Percentiles rank a stretch among this genome's conserved stretches.
Conservation (phyloP, 2,329 filamentous ascomycete species). For the Pseudogymnoascus pannorum region DNA sequence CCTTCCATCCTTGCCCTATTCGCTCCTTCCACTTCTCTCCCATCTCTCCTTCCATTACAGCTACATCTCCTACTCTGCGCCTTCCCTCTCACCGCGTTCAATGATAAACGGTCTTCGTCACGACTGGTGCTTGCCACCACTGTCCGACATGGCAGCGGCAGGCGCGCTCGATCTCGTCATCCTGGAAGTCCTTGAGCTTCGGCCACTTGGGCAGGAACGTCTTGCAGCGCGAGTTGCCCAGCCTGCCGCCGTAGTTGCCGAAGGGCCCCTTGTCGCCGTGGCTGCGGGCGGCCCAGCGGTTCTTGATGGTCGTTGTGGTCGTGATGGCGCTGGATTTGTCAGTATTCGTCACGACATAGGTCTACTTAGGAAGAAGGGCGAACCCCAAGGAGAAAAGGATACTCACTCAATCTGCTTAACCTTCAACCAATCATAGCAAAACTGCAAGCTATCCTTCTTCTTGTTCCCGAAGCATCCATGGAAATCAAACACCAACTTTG, state of each 20-base stretch:
- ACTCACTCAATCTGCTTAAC: conserved; percentile 6
- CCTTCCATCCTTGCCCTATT: neutral
- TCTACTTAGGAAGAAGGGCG: neutral
- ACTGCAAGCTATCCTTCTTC: conserved; percentile 1
- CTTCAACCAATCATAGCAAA: neutral
- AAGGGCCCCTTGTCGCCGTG: neutral
- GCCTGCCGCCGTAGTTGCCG: neutral
- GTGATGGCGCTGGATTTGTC: neutral
- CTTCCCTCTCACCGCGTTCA: neutral
- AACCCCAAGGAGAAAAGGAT: neutral
- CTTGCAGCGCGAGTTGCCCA: neutral
- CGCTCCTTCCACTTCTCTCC: neutral
- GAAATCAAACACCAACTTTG: conserved; percentile 4
- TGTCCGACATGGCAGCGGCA: conserved; percentile 1
- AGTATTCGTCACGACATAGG: neutral
- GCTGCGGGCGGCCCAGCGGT: neutral
- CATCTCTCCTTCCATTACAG: neutral
- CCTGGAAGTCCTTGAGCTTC: conserved; percentile 8
- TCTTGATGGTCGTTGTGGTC: neutral
- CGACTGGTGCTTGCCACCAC: conserved; percentile 4
- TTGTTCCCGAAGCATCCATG: neutral
- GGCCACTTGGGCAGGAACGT: neutral
- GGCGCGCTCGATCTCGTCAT: neutral
- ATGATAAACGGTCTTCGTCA: neutral
- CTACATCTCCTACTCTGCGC: neutral